These are phyloP conservation scores for Plasmodium adleri DNA, from an alignment of 169 alveolate genomes.

Conservation along the genomic window DNA sequence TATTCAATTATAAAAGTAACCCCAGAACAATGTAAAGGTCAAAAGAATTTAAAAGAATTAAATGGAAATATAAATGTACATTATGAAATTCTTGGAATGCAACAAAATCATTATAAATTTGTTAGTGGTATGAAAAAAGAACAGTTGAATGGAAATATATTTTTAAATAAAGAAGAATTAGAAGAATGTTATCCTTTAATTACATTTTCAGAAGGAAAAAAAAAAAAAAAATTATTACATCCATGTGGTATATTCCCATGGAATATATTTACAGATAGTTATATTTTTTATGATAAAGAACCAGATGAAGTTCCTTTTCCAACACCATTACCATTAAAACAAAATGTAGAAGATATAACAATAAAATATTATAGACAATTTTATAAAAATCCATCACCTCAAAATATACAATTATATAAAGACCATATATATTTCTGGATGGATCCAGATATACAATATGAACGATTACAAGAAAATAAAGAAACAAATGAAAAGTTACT, in stretches of 20 bases:
- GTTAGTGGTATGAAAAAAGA: slow-evolving; percentile 46
- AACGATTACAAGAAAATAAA: slow-evolving; percentile 34
- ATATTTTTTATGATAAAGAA: slow-evolving; percentile 62
- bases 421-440: slow-evolving; percentile 54
- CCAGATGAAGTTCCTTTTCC: slow-evolving; percentile 69
- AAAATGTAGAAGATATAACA: slow-evolving; percentile 56
- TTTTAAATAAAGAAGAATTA: slow-evolving; percentile 31
- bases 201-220: slow-evolving; percentile 50
- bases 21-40: slow-evolving; percentile 62
- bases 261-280: slow-evolving; percentile 81
- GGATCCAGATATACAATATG: slow-evolving; percentile 35
- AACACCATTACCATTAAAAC: slow-evolving; percentile 34
- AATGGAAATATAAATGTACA: slow-evolving; percentile 60
- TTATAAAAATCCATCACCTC: slow-evolving; percentile 36
- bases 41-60: slow-evolving; percentile 25
- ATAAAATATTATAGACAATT: slow-evolving; percentile 61
- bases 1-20: slow-evolving; percentile 66
- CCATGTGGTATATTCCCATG: slow-evolving; percentile 85
- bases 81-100: slow-evolving; percentile 53
- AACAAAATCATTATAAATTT: slow-evolving; percentile 57
- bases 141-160: slow-evolving; percentile 37
- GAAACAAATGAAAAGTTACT: slow-evolving; percentile 62
- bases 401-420: slow-evolving; percentile 18
- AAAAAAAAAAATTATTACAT: slow-evolving; percentile 75
- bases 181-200: slow-evolving; percentile 62